These are phyloP conservation scores for Candida krabiensis DNA, from an alignment of 805 yeast species.

Conservation along the genomic window DNA sequence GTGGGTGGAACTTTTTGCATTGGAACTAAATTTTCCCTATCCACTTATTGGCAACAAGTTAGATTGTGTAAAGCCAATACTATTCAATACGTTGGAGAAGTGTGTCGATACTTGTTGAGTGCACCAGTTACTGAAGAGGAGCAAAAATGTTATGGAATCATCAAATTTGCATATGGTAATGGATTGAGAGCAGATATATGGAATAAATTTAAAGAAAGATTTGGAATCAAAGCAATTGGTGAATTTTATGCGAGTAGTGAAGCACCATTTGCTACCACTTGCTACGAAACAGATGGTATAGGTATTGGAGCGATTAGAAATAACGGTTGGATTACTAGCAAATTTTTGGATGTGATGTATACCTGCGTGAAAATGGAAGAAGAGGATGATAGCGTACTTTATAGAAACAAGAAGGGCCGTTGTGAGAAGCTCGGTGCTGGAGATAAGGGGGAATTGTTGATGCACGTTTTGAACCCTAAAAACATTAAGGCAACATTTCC, in stretches of 20 bases:
- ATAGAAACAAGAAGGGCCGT: constrained; percentile 65
- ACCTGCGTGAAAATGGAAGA: constrained; percentile 74
- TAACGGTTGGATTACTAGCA: constrained; percentile 72
- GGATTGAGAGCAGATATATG: constrained; percentile 90
- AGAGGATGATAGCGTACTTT: constrained; percentile 70
- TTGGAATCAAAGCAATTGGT: constrained; percentile 72
- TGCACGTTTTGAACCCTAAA: constrained; percentile 62
- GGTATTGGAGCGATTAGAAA: constrained; percentile 90
- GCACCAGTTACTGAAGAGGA: constrained; percentile 44
- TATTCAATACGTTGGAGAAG: constrained; percentile 93
- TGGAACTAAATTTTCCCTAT: constrained; percentile 78
- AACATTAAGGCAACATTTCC: constrained; percentile 78
- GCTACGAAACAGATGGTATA: constrained; percentile 54
- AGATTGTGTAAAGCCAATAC: constrained; percentile 69
- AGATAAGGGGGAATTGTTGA: constrained; percentile 87
- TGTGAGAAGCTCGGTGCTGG: constrained; percentile 52
- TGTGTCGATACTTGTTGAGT: constrained; percentile 75
- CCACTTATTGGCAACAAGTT: constrained; percentile 89
- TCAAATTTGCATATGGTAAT: constrained; percentile 81
- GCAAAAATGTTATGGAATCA: constrained; percentile 29
- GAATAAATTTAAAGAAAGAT: constrained; percentile 74
- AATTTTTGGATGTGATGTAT: constrained; percentile 52
- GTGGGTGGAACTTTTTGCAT: constrained; percentile 76
- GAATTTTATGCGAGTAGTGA: constrained; percentile 96
- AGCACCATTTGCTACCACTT: constrained; percentile 84